phyloP scores from a whole-genome alignment of 73 alveolate genomes.

The Paramecium caudatum region DNA sequence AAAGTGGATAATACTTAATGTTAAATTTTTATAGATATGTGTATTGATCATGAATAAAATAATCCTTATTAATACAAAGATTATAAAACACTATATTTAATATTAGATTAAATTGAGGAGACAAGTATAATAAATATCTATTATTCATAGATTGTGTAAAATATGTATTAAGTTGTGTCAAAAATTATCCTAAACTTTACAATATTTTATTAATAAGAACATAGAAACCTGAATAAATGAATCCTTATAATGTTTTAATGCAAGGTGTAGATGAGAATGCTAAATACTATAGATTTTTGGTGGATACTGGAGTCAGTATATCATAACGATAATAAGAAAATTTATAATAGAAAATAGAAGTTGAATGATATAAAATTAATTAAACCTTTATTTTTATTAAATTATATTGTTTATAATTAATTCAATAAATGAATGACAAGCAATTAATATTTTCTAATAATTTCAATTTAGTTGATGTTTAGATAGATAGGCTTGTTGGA shows the following conservation, averaged over 20 bases:
- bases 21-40: not conserved
- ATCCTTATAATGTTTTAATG: not conserved
- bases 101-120: constrained; percentile 10
- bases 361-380: not conserved
- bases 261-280: not conserved
- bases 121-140: not conserved
- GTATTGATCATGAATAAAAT: not conserved
- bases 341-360: not conserved
- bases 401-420: no score
- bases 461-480: no score
- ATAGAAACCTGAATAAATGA: not conserved
- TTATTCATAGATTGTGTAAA: not conserved
- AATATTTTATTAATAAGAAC: constrained; percentile 2
- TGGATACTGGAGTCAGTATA: not conserved
- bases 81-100: not conserved
- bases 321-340: not conserved
- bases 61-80: not conserved
- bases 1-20: not conserved
- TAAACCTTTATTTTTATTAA: no score
- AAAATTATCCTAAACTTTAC: constrained; percentile 11
- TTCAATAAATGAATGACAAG: no score
- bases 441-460: no score
- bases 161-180: not conserved
- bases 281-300: constrained; percentile 10
- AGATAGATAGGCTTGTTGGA: no score